Evolutionary conservation across 306 rosid genomes (phyloP).

Genomic region (Elaeagnus macrophylla): DNA sequence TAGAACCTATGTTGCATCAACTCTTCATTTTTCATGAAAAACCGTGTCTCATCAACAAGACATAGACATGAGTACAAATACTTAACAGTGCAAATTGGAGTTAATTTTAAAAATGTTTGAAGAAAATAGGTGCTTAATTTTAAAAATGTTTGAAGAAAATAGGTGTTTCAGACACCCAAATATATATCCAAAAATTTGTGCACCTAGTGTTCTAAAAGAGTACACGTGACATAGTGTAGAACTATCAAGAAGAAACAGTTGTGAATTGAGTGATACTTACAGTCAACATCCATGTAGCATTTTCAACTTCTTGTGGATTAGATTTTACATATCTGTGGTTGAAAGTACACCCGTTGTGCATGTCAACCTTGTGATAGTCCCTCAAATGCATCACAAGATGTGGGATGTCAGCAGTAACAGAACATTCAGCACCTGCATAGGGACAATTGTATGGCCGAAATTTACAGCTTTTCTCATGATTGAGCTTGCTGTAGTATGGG

Average conservation of each 20-base stretch:
- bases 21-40: too few relatives aligned
- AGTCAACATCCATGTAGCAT: slow-evolving; percentile 53
- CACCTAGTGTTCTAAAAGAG: too few relatives aligned
- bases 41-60: too few relatives aligned
- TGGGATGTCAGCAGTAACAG: slow-evolving; percentile 40
- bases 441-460: slow-evolving; percentile 44
- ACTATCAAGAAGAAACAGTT: neutral
- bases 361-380: slow-evolving; percentile 47
- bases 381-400: slow-evolving; percentile 42
- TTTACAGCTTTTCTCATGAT: slow-evolving; percentile 46
- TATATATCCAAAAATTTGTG: too few relatives aligned
- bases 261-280: slow-evolving; percentile 20
- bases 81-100: too few relatives aligned
- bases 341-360: slow-evolving; percentile 47
- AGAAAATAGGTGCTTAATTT: too few relatives aligned
- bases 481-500: slow-evolving; percentile 47
- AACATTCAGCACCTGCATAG: slow-evolving; percentile 46
- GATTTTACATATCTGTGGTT: slow-evolving; percentile 54
- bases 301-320: slow-evolving; percentile 43
- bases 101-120: too few relatives aligned
- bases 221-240: too few relatives aligned
- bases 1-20: too few relatives aligned
- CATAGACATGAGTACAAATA: too few relatives aligned
- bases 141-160: too few relatives aligned
- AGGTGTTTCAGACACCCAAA: too few relatives aligned